phyloP scores from a whole-genome alignment of 2,329 filamentous ascomycete genomes.

The Calonectria pseudoreteaudii region DNA sequence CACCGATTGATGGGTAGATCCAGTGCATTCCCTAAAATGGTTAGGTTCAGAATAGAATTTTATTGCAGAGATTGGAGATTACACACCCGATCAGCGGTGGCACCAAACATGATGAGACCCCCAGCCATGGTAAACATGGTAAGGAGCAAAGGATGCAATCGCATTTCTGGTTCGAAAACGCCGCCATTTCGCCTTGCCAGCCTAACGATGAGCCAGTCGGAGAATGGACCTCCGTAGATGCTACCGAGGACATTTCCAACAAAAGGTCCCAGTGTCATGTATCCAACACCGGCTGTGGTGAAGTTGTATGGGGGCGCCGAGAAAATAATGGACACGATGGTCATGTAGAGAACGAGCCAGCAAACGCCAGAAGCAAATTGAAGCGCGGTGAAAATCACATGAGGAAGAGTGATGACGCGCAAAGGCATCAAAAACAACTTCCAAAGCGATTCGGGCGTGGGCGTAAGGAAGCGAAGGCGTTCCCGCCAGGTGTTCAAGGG shows the following conservation, averaged over 20 bases:
- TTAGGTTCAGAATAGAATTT: not conserved
- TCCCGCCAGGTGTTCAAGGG: slow-evolving; percentile 34
- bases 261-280: slow-evolving; percentile 46
- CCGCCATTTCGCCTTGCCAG: slow-evolving; percentile 54
- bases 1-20: slow-evolving; percentile 53
- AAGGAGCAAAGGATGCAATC: slow-evolving; percentile 47
- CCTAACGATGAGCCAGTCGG: slow-evolving; percentile 52
- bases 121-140: slow-evolving; percentile 49
- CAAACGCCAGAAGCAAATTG: slow-evolving; percentile 50
- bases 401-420: slow-evolving; percentile 47
- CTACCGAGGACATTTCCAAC: slow-evolving; percentile 54
- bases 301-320: slow-evolving; percentile 48
- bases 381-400: slow-evolving; percentile 52
- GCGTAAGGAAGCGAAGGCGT: slow-evolving; percentile 35
- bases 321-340: slow-evolving; percentile 50
- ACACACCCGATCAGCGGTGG: slow-evolving; percentile 49
- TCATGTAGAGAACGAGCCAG: slow-evolving; percentile 40
- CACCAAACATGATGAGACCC: slow-evolving; percentile 55
- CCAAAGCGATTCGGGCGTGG: slow-evolving; percentile 31
- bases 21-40: slow-evolving; percentile 54
- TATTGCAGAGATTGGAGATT: fast-evolving
- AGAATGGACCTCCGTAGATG: slow-evolving; percentile 53
- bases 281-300: slow-evolving; percentile 39
- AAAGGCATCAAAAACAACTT: slow-evolving; percentile 35
- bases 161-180: slow-evolving; percentile 58